Evolutionary conservation across 805 yeast species (phyloP), one percentile per base, ranked within the genome.

Genomic region (Teunomyces panamensis): DNA sequence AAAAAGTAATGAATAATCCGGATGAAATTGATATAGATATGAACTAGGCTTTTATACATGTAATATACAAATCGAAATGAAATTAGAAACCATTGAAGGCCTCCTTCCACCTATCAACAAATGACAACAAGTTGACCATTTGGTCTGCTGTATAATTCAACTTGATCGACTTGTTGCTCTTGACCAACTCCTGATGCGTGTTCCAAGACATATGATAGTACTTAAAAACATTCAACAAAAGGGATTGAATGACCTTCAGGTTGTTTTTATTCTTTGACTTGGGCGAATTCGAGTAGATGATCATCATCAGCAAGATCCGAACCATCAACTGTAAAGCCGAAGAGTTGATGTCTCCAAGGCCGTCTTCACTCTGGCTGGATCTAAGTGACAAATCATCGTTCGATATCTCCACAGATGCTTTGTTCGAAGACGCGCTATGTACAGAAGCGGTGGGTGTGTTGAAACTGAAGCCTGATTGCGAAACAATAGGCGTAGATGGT

Each of bases 11-110:
- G 42, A 45, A 0, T 9, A 83, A 84, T 56, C 82, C 85, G 1
- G 87, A 84, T 55, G 81, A 78, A 37, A 81, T 85, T 37, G 86
- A 81, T 17, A 56, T 85, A 39, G 86, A 83, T 49, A 68, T 73
- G 76, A 68, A 63, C 45, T 33, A 26, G 39, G 17, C 11, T 10
- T 29, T 28, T 5, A 26, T 11, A 39, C 20, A 33, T 27, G 28
- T 16, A 24, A 20, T 24, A 33, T 42, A 29, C 26, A 24, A 30
- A 24, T 24, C 28, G 27, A 39, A 39, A 5, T 39, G 17, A 35
- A 46, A 30, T 58, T 57, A 66, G 51, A 62, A 52, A 42, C 49
- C 53, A 48, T 56, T 64, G 51, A 59, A 67, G 3, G 57, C 43
- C 9, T 52, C 63, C 49, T 55, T 63, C 76, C 77, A 73, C 51